Conservation (phyloP, 805 yeast genomes). For the Diddensiella transvaalensis region DNA sequence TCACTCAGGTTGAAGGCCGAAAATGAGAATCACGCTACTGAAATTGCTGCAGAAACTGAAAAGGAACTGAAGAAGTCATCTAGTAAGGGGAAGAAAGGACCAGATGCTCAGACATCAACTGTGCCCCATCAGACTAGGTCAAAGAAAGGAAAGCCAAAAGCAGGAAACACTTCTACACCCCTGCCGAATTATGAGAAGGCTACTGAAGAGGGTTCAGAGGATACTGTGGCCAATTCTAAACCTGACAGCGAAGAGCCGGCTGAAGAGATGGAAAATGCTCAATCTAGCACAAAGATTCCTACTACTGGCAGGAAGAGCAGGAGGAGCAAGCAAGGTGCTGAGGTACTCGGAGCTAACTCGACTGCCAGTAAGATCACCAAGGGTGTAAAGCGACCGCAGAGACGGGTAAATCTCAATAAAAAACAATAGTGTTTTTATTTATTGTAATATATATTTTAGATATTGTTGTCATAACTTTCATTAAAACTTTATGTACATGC, state of each 20-base stretch:
- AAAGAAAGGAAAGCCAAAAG: neutral
- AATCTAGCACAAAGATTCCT: neutral
- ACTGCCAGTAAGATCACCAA: neutral
- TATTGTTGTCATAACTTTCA: too few relatives aligned
- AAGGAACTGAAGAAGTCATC: neutral
- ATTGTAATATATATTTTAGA: neutral
- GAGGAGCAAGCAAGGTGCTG: neutral
- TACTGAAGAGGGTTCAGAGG: neutral
- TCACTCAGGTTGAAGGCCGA: neutral
- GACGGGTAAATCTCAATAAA: conserved; percentile 1
- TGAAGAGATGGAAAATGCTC: too few relatives aligned
- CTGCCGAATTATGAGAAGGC: neutral
- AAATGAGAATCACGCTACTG: conserved; percentile 1
- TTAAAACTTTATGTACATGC: too few relatives aligned
- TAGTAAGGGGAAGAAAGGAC: too few relatives aligned
- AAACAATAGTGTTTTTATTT: neutral
- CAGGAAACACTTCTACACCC: neutral
- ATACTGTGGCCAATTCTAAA: neutral
- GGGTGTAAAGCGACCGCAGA: neutral
- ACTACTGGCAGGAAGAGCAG: neutral
- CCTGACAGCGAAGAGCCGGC: neutral
- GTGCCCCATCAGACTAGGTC: neutral
- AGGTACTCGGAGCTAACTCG: neutral
- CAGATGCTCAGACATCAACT: too few relatives aligned
- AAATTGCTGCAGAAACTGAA: neutral